Evolutionary conservation across 2,329 filamentous ascomycete genomes (phyloP), one percentile per base, ranked within the genome.

Genomic region (Fusarium lyarnte): DNA sequence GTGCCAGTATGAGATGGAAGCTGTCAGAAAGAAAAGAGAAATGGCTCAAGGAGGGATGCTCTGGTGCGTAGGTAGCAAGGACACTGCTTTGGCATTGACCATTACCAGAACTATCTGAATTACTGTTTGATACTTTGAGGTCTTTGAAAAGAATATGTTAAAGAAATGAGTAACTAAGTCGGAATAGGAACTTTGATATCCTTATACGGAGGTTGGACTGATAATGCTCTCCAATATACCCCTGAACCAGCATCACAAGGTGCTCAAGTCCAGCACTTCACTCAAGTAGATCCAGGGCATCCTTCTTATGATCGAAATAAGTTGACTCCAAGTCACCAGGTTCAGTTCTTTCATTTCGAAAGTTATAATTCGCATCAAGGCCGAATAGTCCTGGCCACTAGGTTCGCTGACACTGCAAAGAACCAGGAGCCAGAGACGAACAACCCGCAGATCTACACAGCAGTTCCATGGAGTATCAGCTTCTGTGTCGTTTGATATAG

Each of bases 361-460:
- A 25, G 49, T 29, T 51, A 63, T 55, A n/a, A 63, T 35, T 9
- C n/a, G 36, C 58, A 38, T 25, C 43, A 39, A 45, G 21, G 14
- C 51, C 10, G 36, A 21, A 33, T 39, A 38, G 36, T 62, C 63
- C 42, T 51, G 39, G 6, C 38, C 11, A 29, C 31, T 55, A 7
- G 58, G 41, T 17, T 55, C 49, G 23, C 49, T 55, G 36, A 55
- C 46, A 19, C 43, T 55, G 29, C 63, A 66, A 31, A 66, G 58
- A 55, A 55, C 49, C 12, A 66, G 49, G 36, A 66, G 58, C 63
- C 63, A 66, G 42, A 66, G 31, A 16, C 38, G 58, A 25, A 55
- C 43, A 36, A 10, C 23, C n/a, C 21, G 41, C 16, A 51, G 4
- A 14, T 43, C 36, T 5, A 31, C 42, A 35, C 49, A n/a, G 10